These are phyloP conservation scores for Helicocarpus griseus DNA, from an alignment of 2,329 filamentous ascomycete species.

Conservation along the genomic window DNA sequence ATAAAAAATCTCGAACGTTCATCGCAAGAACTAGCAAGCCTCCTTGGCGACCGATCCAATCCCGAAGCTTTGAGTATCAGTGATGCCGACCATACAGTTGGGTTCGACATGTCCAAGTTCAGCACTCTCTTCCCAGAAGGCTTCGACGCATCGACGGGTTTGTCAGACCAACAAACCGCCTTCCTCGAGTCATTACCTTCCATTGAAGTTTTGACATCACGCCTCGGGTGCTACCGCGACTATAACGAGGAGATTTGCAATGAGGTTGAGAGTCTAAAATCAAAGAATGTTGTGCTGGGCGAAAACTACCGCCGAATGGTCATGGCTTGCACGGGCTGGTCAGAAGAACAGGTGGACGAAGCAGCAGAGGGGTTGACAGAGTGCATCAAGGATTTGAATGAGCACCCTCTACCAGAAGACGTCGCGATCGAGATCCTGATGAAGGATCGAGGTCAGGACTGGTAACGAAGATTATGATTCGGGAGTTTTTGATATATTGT, in stretches of 20 bases:
- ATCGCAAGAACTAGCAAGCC: constrained; percentile 57
- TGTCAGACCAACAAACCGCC: constrained; percentile 32
- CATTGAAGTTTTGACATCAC: constrained; percentile 52
- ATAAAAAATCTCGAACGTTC: constrained; percentile 69
- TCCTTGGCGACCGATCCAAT: constrained; percentile 36
- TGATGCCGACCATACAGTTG: constrained; percentile 38
- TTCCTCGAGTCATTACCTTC: constrained; percentile 48
- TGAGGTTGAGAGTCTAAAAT: constrained; percentile 61
- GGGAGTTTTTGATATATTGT: not conserved
- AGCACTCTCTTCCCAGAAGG: constrained; percentile 27
- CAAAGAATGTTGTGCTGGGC: constrained; percentile 73
- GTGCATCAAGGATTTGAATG: constrained; percentile 70
- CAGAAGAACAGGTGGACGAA: constrained; percentile 68
- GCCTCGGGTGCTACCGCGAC: constrained; percentile 58
- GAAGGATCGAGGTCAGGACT: constrained; percentile 36
- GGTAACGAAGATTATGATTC: constrained; percentile 9
- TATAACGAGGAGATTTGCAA: constrained; percentile 59
- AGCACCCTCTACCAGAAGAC: constrained; percentile 42
- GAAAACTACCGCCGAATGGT: constrained; percentile 83
- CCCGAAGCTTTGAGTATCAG: constrained; percentile 36
- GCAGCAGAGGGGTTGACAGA: constrained; percentile 70
- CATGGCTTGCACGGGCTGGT: constrained; percentile 70
- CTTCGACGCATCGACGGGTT: constrained; percentile 32
- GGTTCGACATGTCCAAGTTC: constrained; percentile 27
- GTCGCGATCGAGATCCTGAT: constrained; percentile 37